phyloP scores from a whole-genome alignment of 2,329 filamentous ascomycete genomes.

The Fusarium sp. region DNA sequence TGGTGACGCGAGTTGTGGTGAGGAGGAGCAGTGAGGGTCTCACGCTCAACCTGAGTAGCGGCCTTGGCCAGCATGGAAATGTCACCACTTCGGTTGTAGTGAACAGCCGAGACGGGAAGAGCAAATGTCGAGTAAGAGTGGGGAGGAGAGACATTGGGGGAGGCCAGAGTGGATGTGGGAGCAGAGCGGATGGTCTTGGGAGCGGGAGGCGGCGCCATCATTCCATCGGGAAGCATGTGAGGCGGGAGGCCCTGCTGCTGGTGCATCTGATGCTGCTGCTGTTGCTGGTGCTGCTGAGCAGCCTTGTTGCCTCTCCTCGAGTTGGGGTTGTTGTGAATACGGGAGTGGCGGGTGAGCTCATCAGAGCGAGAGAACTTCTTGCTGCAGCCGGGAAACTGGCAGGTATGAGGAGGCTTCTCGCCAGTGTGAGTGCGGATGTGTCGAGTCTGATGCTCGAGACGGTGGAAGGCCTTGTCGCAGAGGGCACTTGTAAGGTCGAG shows the following conservation, averaged over 20 bases:
- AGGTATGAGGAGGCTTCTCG: slow-evolving; percentile 97
- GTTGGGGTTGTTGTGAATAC: slow-evolving; percentile 99
- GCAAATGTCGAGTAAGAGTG: slow-evolving; percentile 85
- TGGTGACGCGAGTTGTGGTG: slow-evolving; percentile 63
- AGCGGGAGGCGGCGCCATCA: slow-evolving; percentile 82
- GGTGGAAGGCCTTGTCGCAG: slow-evolving; percentile 98
- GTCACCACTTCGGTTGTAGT: slow-evolving; percentile 64
- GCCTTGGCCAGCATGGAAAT: slow-evolving; percentile 72
- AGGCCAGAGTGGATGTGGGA: slow-evolving; percentile 85
- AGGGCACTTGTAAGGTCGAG: slow-evolving; percentile 97
- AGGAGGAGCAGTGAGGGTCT: slow-evolving; percentile 57
- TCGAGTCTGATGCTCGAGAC: slow-evolving; percentile 89
- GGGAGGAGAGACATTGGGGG: slow-evolving; percentile 96
- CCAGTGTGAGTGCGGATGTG: slow-evolving; percentile 98
- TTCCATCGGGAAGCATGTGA: slow-evolving; percentile 66
- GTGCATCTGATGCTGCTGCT: slow-evolving; percentile 51
- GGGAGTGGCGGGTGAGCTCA: slow-evolving; percentile 94
- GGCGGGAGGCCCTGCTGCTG: slow-evolving; percentile 55
- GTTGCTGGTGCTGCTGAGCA: slow-evolving; percentile 56
- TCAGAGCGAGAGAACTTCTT: slow-evolving; percentile 98
- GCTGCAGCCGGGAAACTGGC: slow-evolving; percentile 93
- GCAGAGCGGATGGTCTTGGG: slow-evolving; percentile 89
- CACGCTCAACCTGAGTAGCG: slow-evolving; percentile 72
- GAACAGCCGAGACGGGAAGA: slow-evolving; percentile 61
- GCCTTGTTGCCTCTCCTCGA: slow-evolving; percentile 91